Conservation (phyloP, 176 grass and related monocot species). For the Typha latifolia region DNA sequence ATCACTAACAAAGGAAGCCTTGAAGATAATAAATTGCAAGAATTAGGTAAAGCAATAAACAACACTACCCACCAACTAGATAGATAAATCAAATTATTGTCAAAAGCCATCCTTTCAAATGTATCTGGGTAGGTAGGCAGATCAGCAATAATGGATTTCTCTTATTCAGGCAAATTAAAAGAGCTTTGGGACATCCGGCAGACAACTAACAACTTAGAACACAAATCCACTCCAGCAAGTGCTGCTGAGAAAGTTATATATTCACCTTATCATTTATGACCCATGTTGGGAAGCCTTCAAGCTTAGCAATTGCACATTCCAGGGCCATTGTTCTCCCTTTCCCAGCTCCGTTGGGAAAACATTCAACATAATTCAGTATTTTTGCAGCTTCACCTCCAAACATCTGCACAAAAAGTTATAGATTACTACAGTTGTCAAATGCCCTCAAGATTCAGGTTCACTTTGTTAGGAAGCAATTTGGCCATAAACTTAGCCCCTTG, state of each 20-base stretch:
- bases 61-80: too few species aligned
- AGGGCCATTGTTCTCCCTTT: constrained; percentile 73
- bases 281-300: constrained; percentile 96
- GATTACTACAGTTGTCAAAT: neutral
- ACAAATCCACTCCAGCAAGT: neutral
- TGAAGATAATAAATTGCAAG: too few species aligned
- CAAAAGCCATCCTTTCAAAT: too few species aligned
- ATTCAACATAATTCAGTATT: constrained; percentile 81
- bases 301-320: constrained; percentile 51
- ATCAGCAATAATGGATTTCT: too few species aligned
- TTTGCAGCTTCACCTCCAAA: constrained; percentile 83
- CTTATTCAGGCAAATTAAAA: neutral
- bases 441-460: neutral
- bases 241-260: neutral
- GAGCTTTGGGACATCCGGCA: neutral
- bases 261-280: constrained; percentile 60
- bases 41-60: too few species aligned
- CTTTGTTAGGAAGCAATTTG: neutral
- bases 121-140: too few species aligned
- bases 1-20: too few species aligned
- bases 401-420: constrained; percentile 41
- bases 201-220: neutral
- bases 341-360: constrained; percentile 89
- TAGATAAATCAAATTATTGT: too few species aligned
- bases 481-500: neutral